Evolutionary conservation across 805 yeast genomes (phyloP), one percentile per base, ranked within the genome.

Genomic region (Lachancea dasiensis): DNA sequence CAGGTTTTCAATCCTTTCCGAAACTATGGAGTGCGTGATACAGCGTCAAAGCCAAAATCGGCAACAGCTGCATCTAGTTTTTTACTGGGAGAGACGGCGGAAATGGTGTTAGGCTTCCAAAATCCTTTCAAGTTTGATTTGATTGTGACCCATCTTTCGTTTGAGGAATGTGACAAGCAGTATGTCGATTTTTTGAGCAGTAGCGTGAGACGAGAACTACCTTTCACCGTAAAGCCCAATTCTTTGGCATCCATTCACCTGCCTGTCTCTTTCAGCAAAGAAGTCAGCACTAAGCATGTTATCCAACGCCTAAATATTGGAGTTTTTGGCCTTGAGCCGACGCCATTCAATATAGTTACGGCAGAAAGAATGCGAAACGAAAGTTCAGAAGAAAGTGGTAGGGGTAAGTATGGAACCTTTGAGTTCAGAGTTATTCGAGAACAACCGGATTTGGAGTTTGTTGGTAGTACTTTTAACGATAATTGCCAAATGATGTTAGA

Each of bases 71-170:
- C 31, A 6, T 47, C 28, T 35, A 37, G 50, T 37, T 51, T 66
- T 14, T 47, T 77, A 5, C 78, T 79, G 13, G 83, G 78, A 23
- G 95, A 86, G 37, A 65, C 72, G 4, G 72, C 75, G 9, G 81
- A 77, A 40, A 64, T 83, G 13, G 54, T 64, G 5, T 62, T 85
- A 2, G 62, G 67, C 3, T 51, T 89, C 6, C 87, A 82, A 52
- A 90, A 90, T 54, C 95, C 95, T 6, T 86, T 77, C 61, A 73
- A 74, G 5, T 86, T 85, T 57, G 86, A 81, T 28, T 63, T 89
- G 10, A 79, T 75, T 26, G 61, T 89, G 4, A 64, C 67, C 14
- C 70, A 70, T 21, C 52, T 81, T 3, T 50, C 61, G 26, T 59
- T 81, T 2, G 46, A 50, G 4, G 49, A 62, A 4, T 36, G 46